phyloP scores from a whole-genome alignment of 495 filamentous ascomycete species.

The Penicillium tannophilum region DNA sequence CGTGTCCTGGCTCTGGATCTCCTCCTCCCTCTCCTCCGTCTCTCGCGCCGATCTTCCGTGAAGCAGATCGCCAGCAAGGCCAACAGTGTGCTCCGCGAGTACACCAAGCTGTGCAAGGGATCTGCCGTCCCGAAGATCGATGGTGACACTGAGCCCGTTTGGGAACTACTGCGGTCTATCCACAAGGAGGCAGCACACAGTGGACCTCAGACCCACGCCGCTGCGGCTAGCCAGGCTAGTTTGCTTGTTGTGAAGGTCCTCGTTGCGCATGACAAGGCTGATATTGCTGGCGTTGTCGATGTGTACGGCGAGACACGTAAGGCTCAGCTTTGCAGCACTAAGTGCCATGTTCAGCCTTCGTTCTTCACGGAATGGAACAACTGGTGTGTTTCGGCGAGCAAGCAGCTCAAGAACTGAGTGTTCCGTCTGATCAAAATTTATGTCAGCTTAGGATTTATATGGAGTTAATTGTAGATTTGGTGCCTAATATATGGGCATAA shows the following conservation, averaged over 20 bases:
- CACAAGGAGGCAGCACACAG: slow-evolving; percentile 73
- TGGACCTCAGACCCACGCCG: slow-evolving; percentile 56
- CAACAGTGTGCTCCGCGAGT: slow-evolving; percentile 64
- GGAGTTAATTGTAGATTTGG: not conserved
- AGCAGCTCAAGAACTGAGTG: slow-evolving; percentile 42
- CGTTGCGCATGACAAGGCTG: slow-evolving; percentile 50
- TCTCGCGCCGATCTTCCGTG: slow-evolving; percentile 62
- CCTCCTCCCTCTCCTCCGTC: slow-evolving; percentile 63
- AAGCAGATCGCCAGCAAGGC: slow-evolving; percentile 77
- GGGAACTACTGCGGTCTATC: slow-evolving; percentile 64
- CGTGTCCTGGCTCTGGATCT: slow-evolving; percentile 66
- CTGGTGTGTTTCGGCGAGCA: slow-evolving; percentile 59
- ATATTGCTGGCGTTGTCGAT: slow-evolving; percentile 51
- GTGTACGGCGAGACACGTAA: slow-evolving; percentile 61
- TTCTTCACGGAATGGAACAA: slow-evolving; percentile 72
- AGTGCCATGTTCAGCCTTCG: slow-evolving; percentile 57
- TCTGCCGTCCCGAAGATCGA: slow-evolving; percentile 47
- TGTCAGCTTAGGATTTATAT: not conserved
- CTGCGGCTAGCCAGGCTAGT: slow-evolving; percentile 63
- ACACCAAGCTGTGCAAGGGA: slow-evolving; percentile 69
- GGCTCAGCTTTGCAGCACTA: slow-evolving; percentile 55
- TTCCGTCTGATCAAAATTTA: not conserved
- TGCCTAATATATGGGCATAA: not conserved
- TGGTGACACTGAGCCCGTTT: slow-evolving; percentile 43
- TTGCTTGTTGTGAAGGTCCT: slow-evolving; percentile 64